These are phyloP conservation scores for Penicillium carneum DNA, from an alignment of 2,329 filamentous ascomycete genomes.

Conservation along the genomic window DNA sequence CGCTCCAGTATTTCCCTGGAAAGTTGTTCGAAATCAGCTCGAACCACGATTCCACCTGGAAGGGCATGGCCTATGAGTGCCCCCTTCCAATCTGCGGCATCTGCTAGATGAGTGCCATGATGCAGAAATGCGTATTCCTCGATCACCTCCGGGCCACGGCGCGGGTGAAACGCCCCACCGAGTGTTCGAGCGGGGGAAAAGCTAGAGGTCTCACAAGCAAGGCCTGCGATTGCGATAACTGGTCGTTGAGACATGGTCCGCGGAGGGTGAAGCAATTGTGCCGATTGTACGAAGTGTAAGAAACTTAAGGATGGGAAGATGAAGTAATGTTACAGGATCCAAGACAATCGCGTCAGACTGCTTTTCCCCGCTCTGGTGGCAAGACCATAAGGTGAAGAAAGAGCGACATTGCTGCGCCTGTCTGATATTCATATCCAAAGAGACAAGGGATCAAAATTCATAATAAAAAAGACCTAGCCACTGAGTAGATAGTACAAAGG, in stretches of 20 bases:
- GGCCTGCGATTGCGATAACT: constrained; percentile 60
- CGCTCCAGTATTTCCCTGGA: constrained; percentile 52
- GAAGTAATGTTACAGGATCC: constrained; percentile 22
- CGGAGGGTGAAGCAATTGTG: background rate
- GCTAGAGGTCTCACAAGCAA: constrained; percentile 63
- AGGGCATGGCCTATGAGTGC: constrained; percentile 61
- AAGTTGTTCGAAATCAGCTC: constrained; percentile 57
- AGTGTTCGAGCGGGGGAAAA: constrained; percentile 61
- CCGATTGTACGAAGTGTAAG: too few species aligned
- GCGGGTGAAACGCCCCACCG: constrained; percentile 60
- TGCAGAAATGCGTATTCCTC: constrained; percentile 58
- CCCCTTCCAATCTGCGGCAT: constrained; percentile 59
- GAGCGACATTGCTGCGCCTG: background rate
- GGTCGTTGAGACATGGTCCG: constrained; percentile 49
- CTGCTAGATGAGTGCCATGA: constrained; percentile 50
- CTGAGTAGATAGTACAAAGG: background rate
- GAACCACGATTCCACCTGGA: constrained; percentile 58
- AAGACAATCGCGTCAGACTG: background rate
- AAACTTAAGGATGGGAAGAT: constrained; percentile 11
- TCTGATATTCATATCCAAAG: background rate
- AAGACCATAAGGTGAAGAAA: background rate
- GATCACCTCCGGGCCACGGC: constrained; percentile 54
- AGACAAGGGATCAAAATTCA: too few species aligned
- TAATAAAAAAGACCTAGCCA: background rate
- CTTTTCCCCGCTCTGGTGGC: background rate